phyloP scores from a whole-genome alignment of 192 early-diverging fungal species.

The Rhizoclosmatium sp. region DNA sequence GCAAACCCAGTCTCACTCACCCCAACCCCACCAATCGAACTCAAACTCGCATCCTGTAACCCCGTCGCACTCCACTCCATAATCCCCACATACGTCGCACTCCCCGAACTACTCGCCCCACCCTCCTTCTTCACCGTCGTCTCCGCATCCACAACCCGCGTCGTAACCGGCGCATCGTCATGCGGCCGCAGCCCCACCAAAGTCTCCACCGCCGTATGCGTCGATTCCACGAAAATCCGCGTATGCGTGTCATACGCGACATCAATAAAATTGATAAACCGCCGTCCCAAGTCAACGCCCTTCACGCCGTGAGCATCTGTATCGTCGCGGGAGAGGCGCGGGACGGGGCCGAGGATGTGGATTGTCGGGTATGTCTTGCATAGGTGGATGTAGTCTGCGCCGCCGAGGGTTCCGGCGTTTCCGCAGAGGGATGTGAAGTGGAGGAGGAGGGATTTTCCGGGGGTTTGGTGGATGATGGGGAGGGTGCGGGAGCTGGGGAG shows the following conservation, averaged over 20 bases:
- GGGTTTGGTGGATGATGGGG: background rate
- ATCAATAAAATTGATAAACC: conserved; percentile 34
- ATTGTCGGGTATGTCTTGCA: background rate
- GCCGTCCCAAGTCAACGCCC: conserved; percentile 22
- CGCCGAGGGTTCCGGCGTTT: conserved; percentile 18
- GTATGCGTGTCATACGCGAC: conserved; percentile 26
- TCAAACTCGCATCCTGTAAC: conserved; percentile 36
- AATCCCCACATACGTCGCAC: conserved; percentile 29
- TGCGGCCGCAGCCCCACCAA: background rate
- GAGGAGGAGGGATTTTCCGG: background rate
- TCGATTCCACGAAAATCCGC: conserved; percentile 19
- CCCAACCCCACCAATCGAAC: conserved; percentile 28
- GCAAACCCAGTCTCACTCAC: conserved; percentile 33
- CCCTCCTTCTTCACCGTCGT: conserved; percentile 21
- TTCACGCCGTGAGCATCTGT: background rate
- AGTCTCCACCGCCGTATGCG: background rate
- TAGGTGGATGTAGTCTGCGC: conserved; percentile 9
- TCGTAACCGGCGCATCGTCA: too few species aligned
- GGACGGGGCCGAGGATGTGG: conserved; percentile 7
- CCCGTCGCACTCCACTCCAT: conserved; percentile 43
- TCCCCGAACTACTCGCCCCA: background rate
- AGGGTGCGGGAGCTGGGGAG: background rate
- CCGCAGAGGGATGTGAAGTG: conserved; percentile 17
- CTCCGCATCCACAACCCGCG: background rate
- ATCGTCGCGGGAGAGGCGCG: background rate